A percentile compares a stretch with the other conserved stretches of the same genome.
These are phyloP conservation scores for Yamadazyma pseudoaaseri DNA, from an alignment of 1,139 yeast species.

Conservation along the genomic window DNA sequence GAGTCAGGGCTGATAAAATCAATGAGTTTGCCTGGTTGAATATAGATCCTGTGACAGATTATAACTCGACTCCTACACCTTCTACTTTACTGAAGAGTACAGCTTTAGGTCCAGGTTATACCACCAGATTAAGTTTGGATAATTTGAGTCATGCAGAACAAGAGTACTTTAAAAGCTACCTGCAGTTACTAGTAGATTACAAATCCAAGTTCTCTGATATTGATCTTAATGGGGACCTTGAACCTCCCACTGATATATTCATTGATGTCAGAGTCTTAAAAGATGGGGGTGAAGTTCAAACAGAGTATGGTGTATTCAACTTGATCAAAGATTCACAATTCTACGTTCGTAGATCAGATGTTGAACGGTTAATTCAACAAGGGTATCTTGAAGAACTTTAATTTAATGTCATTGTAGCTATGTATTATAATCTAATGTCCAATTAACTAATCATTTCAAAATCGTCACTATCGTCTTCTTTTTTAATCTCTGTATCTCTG, in stretches of 20 bases:
- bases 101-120: slow-evolving; percentile 21
- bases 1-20: slow-evolving; percentile 64
- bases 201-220: slow-evolving; percentile 80
- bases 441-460: slow-evolving; percentile 4
- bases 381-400: slow-evolving; percentile 73
- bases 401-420: neutral
- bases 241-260: slow-evolving; percentile 88
- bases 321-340: slow-evolving; percentile 94
- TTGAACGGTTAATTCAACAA: slow-evolving; percentile 89
- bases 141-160: slow-evolving; percentile 77
- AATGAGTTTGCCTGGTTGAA: slow-evolving; percentile 72
- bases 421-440: slow-evolving; percentile 1
- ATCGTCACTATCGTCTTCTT: slow-evolving; percentile 3
- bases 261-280: slow-evolving; percentile 90
- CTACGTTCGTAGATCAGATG: slow-evolving; percentile 91
- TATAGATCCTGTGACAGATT: slow-evolving; percentile 34
- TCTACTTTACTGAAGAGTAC: slow-evolving; percentile 8
- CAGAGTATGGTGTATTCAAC: slow-evolving; percentile 95
- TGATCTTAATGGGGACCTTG: slow-evolving; percentile 84
- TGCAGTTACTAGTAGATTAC: slow-evolving; percentile 69
- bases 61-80: slow-evolving; percentile 4
- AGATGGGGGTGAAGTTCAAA: slow-evolving; percentile 96
- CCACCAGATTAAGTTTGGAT: slow-evolving; percentile 36
- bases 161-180: slow-evolving; percentile 71
- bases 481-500: too few species aligned